These are phyloP conservation scores for Saturnispora ahearnii DNA, from an alignment of 805 yeast genomes.

Conservation along the genomic window DNA sequence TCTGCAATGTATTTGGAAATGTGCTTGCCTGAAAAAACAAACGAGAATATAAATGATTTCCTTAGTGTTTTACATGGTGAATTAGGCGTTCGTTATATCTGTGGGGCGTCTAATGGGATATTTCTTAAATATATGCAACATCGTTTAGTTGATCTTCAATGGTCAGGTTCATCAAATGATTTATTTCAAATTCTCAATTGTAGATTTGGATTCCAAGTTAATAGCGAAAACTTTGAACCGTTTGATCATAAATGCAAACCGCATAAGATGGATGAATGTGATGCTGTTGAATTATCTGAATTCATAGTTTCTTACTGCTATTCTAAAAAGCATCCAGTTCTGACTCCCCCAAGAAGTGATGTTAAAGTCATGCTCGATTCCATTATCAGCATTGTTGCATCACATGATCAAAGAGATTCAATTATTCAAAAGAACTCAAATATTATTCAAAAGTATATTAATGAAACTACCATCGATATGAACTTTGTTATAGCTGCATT, in stretches of 20 bases:
- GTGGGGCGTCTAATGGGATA: conserved; percentile 54
- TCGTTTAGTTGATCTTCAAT: conserved; percentile 36
- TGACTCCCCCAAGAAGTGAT: conserved; percentile 56
- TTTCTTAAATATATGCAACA: conserved; percentile 55
- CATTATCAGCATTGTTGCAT: conserved; percentile 63
- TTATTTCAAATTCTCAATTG: conserved; percentile 73
- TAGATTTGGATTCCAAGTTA: conserved; percentile 57
- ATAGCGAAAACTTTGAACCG: conserved; percentile 52
- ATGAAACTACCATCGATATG: conserved; percentile 34
- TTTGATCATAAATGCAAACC: conserved; percentile 53
- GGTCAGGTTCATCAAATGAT: conserved; percentile 49
- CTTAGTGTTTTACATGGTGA: conserved; percentile 62
- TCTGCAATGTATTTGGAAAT: conserved; percentile 32
- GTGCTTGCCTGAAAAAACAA: conserved; percentile 11
- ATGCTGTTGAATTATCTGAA: conserved; percentile 28
- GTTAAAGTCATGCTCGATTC: conserved; percentile 64
- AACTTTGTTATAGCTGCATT: conserved; percentile 41
- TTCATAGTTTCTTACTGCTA: conserved; percentile 49
- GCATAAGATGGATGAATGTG: conserved; percentile 30
- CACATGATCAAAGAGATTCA: conserved; percentile 40
- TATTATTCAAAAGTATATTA: conserved; percentile 38
- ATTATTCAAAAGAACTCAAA: conserved; percentile 38
- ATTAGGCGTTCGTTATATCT: conserved; percentile 58
- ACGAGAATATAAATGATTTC: conserved; percentile 33
- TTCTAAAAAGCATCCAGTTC: conserved; percentile 49